A percentile compares a stretch with the other conserved stretches of the same genome.
These are phyloP conservation scores for Phytophthora melonis DNA, from an alignment of 352 stramenopile genomes.

Conservation along the genomic window DNA sequence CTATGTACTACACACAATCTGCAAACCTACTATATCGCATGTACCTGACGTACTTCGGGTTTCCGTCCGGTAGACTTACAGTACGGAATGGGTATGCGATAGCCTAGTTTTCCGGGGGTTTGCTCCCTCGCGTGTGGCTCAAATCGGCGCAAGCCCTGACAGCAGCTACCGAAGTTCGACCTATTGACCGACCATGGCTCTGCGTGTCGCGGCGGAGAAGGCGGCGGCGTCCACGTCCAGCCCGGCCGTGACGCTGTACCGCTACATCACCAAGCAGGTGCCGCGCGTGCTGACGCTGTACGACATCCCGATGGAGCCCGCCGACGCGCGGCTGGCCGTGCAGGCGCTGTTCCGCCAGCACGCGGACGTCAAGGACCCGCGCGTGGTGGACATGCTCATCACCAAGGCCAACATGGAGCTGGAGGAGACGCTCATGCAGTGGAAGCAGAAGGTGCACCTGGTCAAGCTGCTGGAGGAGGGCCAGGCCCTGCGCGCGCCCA, in stretches of 20 bases:
- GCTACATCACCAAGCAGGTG: slow-evolving; percentile 92
- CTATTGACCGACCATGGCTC: slow-evolving; percentile 57
- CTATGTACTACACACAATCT: background rate
- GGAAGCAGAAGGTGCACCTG: slow-evolving; percentile 98
- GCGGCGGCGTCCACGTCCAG: slow-evolving; percentile 55
- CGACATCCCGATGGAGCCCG: slow-evolving; percentile 96
- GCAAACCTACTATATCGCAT: background rate
- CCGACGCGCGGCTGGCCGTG: slow-evolving; percentile 89
- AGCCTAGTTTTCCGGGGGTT: slow-evolving; percentile 14
- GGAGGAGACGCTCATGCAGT: slow-evolving; percentile 97
- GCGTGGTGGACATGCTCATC: slow-evolving; percentile 96
- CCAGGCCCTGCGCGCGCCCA: slow-evolving; percentile 59
- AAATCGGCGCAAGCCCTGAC: slow-evolving; percentile 25
- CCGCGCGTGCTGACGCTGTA: slow-evolving; percentile 98
- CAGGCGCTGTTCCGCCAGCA: slow-evolving; percentile 96
- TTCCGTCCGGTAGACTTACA: background rate
- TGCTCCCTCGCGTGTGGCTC: slow-evolving; percentile 22
- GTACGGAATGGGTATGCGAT: background rate
- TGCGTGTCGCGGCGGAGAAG: slow-evolving; percentile 82
- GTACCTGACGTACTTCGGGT: background rate
- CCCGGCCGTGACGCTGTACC: slow-evolving; percentile 88
- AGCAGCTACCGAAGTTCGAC: background rate
- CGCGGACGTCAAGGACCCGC: slow-evolving; percentile 93
- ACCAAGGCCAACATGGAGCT: slow-evolving; percentile 98
- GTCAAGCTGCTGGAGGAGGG: slow-evolving; percentile 83